Percentiles rank a stretch among this genome's conserved stretches.
phyloP scores from a whole-genome alignment of 2,329 filamentous ascomycete genomes.

The Talaromyces sp. region DNA sequence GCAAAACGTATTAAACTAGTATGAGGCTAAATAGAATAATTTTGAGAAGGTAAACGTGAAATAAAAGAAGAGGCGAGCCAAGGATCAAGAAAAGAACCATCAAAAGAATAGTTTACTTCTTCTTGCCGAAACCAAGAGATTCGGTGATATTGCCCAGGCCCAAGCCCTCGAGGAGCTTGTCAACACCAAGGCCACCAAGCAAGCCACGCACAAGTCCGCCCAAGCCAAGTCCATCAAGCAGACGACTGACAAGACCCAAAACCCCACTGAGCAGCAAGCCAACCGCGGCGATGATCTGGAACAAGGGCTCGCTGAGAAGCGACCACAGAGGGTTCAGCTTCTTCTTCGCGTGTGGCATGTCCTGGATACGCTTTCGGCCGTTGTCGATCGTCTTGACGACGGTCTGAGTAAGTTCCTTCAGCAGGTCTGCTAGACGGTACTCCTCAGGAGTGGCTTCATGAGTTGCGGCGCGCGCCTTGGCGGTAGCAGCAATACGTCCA shows the following conservation, averaged over 20 bases:
- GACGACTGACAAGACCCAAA: conserved; percentile 73
- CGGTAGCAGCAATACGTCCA: conserved; percentile 76
- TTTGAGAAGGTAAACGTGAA: neutral
- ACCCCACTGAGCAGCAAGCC: conserved; percentile 79
- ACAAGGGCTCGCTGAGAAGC: conserved; percentile 68
- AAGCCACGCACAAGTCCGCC: conserved; percentile 76
- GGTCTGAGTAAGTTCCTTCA: conserved; percentile 78
- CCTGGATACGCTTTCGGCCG: conserved; percentile 80
- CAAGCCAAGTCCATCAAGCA: conserved; percentile 76
- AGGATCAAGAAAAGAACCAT: neutral
- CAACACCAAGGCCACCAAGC: conserved; percentile 50
- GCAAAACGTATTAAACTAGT: neutral
- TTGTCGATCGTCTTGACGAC: conserved; percentile 81
- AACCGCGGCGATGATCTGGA: conserved; percentile 88
- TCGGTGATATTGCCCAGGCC: conserved; percentile 48
- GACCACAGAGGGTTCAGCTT: conserved; percentile 87
- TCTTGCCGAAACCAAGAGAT: conserved; percentile 41
- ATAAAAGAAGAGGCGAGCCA: neutral
- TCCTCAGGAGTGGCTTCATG: conserved; percentile 79
- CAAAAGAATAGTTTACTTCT: conserved; percentile 39
- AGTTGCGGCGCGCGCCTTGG: conserved; percentile 72
- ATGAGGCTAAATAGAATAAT: neutral
- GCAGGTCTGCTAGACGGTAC: conserved; percentile 73
- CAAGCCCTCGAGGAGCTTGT: conserved; percentile 45
- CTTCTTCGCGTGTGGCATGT: conserved; percentile 94